These are phyloP conservation scores for Breynia disticha DNA, from an alignment of 441 rosid genomes.

Conservation along the genomic window DNA sequence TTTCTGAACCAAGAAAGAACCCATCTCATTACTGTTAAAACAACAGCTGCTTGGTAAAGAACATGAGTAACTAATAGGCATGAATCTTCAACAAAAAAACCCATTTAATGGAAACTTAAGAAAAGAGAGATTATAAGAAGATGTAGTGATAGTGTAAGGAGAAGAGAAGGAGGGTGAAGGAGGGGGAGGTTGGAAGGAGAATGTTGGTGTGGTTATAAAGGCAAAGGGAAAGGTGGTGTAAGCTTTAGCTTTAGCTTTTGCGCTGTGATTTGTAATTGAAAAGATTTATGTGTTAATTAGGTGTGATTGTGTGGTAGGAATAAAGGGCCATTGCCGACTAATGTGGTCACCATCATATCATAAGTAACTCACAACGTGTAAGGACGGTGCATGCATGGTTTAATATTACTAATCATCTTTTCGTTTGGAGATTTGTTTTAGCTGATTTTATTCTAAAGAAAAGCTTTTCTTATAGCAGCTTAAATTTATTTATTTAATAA, in stretches of 20 bases:
- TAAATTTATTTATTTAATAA: too few relatives aligned
- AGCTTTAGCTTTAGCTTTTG: slow-evolving; percentile 10
- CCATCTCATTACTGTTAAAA: slow-evolving; percentile 72
- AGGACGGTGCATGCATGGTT: slow-evolving; percentile 19
- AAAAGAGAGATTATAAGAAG: background rate
- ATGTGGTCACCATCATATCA: too few relatives aligned
- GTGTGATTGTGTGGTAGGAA: slow-evolving; percentile 4
- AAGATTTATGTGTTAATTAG: background rate
- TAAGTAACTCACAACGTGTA: background rate
- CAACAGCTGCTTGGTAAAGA: slow-evolving; percentile 59
- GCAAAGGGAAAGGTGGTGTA: slow-evolving; percentile 18
- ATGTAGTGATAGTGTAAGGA: background rate
- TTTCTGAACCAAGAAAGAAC: slow-evolving; percentile 41
- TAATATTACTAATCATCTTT: background rate
- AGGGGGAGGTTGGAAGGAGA: slow-evolving; percentile 21
- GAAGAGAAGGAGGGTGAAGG: background rate
- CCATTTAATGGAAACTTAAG: slow-evolving; percentile 21
- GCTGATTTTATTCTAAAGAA: too few relatives aligned
- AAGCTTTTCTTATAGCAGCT: too few relatives aligned
- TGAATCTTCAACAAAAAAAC: slow-evolving; percentile 59
- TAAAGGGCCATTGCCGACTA: slow-evolving; percentile 4
- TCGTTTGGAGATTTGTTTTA: too few relatives aligned
- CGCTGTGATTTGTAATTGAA: slow-evolving; percentile 1
- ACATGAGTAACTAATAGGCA: slow-evolving; percentile 39
- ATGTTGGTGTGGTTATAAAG: slow-evolving; percentile 23